Evolutionary conservation across 768 basidiomycete genomes (phyloP).

Genomic region (Pleurotus cornucopiae): DNA sequence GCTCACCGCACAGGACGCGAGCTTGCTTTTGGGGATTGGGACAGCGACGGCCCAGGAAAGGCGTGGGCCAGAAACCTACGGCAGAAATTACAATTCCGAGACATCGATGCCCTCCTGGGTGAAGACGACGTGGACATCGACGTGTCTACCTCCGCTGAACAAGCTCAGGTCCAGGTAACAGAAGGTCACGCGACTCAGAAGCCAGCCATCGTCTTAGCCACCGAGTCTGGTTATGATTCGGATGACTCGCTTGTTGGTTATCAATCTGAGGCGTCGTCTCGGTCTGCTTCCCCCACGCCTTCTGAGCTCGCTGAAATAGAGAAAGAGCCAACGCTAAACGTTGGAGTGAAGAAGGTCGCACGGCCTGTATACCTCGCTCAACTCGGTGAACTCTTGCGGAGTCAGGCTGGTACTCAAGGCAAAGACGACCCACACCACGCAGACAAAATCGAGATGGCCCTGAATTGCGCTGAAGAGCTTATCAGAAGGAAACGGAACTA

Average conservation of each 20-base stretch:
- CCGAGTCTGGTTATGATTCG: constrained; percentile 55
- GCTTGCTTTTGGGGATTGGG: constrained; percentile 82
- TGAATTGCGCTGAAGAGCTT: constrained; percentile 76
- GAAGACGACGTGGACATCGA: constrained; percentile 6
- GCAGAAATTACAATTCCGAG: constrained; percentile 41
- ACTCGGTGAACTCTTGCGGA: constrained; percentile 72
- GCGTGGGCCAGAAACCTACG: constrained; percentile 64
- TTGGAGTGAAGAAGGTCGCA: constrained; percentile 64
- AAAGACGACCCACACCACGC: constrained; percentile 63
- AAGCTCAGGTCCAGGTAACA: background rate
- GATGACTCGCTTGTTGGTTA: constrained; percentile 86
- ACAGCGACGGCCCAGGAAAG: constrained; percentile 63
- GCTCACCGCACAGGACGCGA: constrained; percentile 59
- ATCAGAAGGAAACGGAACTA: constrained; percentile 80
- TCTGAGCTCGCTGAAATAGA: constrained; percentile 81
- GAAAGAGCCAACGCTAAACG: constrained; percentile 76
- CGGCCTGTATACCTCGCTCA: constrained; percentile 90
- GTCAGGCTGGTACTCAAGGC: constrained; percentile 43
- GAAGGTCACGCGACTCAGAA: background rate
- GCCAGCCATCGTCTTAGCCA: constrained; percentile 19
- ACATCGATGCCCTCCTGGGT: constrained; percentile 43
- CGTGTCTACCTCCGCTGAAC: too few relatives aligned
- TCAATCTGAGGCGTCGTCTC: constrained; percentile 58
- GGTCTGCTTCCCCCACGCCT: constrained; percentile 76
- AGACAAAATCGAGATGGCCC: constrained; percentile 75